A percentile compares a stretch with the other conserved stretches of the same genome.
Evolutionary conservation across 257 asterid species (phyloP).

Genomic region (Gentiana dahurica): DNA sequence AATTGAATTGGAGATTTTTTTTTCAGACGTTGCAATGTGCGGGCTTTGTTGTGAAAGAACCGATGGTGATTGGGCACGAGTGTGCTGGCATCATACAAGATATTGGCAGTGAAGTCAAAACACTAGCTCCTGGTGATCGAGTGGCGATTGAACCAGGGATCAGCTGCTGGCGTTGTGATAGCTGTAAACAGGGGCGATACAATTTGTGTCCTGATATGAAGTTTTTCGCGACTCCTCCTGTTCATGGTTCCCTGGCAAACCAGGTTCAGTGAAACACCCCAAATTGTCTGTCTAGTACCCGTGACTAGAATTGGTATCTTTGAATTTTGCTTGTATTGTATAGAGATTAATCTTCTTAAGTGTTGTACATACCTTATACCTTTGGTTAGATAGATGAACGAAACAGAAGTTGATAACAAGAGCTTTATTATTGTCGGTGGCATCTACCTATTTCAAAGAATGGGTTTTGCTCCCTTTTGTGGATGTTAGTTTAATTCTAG

Average conservation of each 20-base stretch:
- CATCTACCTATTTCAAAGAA: too few species aligned
- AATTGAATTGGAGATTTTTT: neutral
- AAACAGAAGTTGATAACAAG: too few species aligned
- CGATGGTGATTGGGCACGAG: constrained; percentile 36
- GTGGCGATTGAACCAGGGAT: constrained; percentile 31
- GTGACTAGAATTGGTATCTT: neutral
- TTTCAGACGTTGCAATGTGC: constrained; percentile 21
- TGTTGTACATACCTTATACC: too few species aligned
- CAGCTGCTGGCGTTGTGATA: constrained; percentile 25
- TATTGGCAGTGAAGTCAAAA: constrained; percentile 25
- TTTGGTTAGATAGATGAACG: too few species aligned
- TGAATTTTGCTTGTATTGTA: neutral
- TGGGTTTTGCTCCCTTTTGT: too few species aligned
- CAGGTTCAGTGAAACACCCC: constrained; percentile 11
- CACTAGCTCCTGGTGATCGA: constrained; percentile 20
- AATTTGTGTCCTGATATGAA: constrained; percentile 24
- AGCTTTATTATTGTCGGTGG: too few species aligned
- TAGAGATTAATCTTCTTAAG: neutral
- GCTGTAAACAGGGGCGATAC: constrained; percentile 23
- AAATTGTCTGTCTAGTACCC: too few species aligned
- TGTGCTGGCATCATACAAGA: constrained; percentile 33
- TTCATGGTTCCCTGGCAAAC: constrained; percentile 33
- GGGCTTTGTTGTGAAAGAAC: constrained; percentile 23
- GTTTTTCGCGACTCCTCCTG: constrained; percentile 33
- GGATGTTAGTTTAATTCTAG: too few species aligned